Base-by-base conservation (phyloP, 2,329 filamentous ascomycete genomes). In the Bertia moriformis region DNA sequence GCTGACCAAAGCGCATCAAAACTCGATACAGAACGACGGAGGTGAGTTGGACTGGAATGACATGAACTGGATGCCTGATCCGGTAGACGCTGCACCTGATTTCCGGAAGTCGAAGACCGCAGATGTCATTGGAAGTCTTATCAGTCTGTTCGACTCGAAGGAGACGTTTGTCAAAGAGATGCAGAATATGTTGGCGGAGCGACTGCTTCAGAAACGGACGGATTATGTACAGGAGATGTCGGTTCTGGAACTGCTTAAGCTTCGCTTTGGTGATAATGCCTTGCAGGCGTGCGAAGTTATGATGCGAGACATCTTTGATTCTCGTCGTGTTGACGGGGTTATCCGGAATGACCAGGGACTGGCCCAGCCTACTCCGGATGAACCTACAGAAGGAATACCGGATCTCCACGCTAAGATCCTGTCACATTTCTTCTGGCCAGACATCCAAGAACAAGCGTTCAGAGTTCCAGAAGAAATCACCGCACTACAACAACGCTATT, bases 221-320 rank as follows among this genome's bases (percentile, higher is more conserved):
- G 64, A 73, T 27, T 77, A 71, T 41, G 67, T 72, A 41, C 71
- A 71, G 45, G 78, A 81, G 49, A 66, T 73, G 39, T 66, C 71
- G 12, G 67, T 80, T 2, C 58, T 82, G 4, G 75, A 82, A 43
- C 63, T 81, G 13, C 65, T 83, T 45, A 81, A 80, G 50, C 54
- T 76, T 20, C 71, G 77, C 4, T 70, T 81, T 22, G 77, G 77
- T 13, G 71, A 78, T 40, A 63, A 67, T 15, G 69, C 75, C 30
- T 58, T 82, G 30, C 77, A 82, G 49, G 70, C 72, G 14, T 79
- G 74, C 46, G 75, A 82, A 50, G 76, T 83, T 46, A 83, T 83
- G 77, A 60, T 82, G 14, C 70, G 73, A 35, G 77, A 83, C 51
- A 69, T 81, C 35, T 63, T 71, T 17, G 74, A 79, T 41, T 77